Percentiles rank a stretch among this genome's conserved stretches.
phyloP scores from a whole-genome alignment of 1,284 basidiomycete species.

The Cutaneotrichosporon curvatum region DNA sequence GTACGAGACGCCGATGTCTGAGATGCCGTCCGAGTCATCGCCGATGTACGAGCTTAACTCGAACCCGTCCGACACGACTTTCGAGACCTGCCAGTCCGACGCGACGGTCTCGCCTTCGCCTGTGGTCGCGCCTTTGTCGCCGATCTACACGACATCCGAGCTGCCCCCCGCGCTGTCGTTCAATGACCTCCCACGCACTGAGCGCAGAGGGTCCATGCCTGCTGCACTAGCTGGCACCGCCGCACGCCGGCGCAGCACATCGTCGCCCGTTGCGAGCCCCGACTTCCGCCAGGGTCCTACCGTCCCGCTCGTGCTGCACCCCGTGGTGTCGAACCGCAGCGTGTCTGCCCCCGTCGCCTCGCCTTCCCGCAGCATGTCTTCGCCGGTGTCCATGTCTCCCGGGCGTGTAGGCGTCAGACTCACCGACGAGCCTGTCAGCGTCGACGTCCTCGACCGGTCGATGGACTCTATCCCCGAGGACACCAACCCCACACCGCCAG shows the following conservation, averaged over 20 bases:
- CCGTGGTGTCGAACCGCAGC: neutral
- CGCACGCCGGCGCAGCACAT: neutral
- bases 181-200: neutral
- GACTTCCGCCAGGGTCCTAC: neutral
- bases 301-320: neutral
- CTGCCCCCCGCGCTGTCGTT: neutral
- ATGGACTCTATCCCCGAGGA: neutral
- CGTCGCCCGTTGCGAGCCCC: neutral
- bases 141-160: slow-evolving; percentile 1
- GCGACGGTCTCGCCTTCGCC: slow-evolving; percentile 1
- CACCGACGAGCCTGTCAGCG: neutral
- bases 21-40: slow-evolving; percentile 2
- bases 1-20: slow-evolving; percentile 3
- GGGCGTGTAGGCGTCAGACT: neutral
- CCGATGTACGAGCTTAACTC: neutral
- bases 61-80: slow-evolving; percentile 2
- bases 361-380: neutral
- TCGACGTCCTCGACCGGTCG: neutral
- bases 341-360: too few relatives aligned
- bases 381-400: neutral
- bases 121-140: neutral
- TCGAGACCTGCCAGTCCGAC: slow-evolving; percentile 1
- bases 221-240: neutral
- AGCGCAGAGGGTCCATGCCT: slow-evolving; percentile 2
- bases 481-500: neutral